Evolutionary conservation across 1,139 yeast genomes (phyloP).

Genomic region (Hemisphaericaspora xylanilytica): DNA sequence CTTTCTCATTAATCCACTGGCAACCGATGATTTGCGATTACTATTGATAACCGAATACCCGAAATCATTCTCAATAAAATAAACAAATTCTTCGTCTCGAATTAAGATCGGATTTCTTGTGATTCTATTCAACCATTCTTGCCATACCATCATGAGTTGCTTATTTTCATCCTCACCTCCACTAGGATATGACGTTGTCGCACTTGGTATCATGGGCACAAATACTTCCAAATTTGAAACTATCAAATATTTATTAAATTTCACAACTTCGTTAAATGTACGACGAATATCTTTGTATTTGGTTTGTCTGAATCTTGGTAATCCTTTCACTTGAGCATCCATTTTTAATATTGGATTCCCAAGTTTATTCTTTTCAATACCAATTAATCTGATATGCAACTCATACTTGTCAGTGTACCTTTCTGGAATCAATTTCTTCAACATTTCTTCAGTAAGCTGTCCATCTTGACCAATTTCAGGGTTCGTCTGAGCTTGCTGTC

Average conservation of each 20-base stretch:
- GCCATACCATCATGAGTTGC: conserved; percentile 59
- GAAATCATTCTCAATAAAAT: conserved; percentile 85
- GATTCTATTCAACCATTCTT: conserved; percentile 83
- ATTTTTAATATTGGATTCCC: conserved; percentile 47
- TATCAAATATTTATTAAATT: conserved; percentile 73
- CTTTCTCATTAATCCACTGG: conserved; percentile 84
- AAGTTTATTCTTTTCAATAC: conserved; percentile 40
- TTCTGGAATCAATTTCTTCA: conserved; percentile 51
- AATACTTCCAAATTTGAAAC: conserved; percentile 88
- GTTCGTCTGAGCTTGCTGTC: conserved; percentile 3
- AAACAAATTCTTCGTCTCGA: conserved; percentile 84
- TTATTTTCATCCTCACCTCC: conserved; percentile 79
- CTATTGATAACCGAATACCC: conserved; percentile 68
- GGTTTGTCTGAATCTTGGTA: conserved; percentile 75
- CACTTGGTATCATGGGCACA: conserved; percentile 81
- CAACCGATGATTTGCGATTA: conserved; percentile 53
- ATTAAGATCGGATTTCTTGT: conserved; percentile 72
- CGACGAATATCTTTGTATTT: conserved; percentile 74
- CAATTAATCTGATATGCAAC: conserved; percentile 28
- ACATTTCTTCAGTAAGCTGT: conserved; percentile 30
- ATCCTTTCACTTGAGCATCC: conserved; percentile 43
- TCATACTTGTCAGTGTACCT: conserved; percentile 38
- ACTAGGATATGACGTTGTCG: conserved; percentile 73
- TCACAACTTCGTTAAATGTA: conserved; percentile 72
- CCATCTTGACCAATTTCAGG: conserved; percentile 6